Base-by-base conservation (phyloP, 345 rosid species). In the Sonneratia caseolaris region DNA sequence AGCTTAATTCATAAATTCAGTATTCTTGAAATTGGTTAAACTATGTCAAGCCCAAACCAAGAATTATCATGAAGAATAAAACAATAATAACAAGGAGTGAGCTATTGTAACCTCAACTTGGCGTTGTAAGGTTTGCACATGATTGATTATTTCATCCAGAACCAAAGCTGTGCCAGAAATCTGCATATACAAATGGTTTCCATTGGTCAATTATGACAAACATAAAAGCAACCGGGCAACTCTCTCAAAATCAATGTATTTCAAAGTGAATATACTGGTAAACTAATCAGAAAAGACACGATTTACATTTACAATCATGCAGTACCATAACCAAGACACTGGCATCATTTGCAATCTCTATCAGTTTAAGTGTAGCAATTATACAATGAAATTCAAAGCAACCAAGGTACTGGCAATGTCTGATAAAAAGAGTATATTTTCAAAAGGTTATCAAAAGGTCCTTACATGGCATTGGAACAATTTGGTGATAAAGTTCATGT, bases 81-180 rank as follows among this genome's bases (percentile, higher is more conserved):
- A 18, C 66, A 21, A 66, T 38, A 37, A 51, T 27, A 27, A 27
- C 32, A 27, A n/a, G 19, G 40, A 9, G n/a, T 45, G 38, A 69
- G 12, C 22, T 19, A 10, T 66, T 75, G 87, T 85, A 68, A 91
- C 99, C 99, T 96, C 99, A 78, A 96, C 99, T 84, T 96, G 96
- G 67, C 81, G 89, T 76, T 96, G 99, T 73, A 96, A 79, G 27
- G 84, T 88, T 74, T 92, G 98, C 45, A 96, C 98, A 69, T 96
- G 99, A 79, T 86, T 92, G 80, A 96, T 96, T 73, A 96, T 96
- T 77, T 96, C 97, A 82, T 92, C 99, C 70, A 96, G 79, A 70
- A 96, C 96, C 79, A 89, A 75, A 22, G 99, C 97, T 64, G 98
- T 92, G 61, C 99, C 98, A 71, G 97, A 89, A 56, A 96, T 96